Base-by-base conservation (phyloP, 2,329 filamentous ascomycete species). In the Aspergillus sp. region DNA sequence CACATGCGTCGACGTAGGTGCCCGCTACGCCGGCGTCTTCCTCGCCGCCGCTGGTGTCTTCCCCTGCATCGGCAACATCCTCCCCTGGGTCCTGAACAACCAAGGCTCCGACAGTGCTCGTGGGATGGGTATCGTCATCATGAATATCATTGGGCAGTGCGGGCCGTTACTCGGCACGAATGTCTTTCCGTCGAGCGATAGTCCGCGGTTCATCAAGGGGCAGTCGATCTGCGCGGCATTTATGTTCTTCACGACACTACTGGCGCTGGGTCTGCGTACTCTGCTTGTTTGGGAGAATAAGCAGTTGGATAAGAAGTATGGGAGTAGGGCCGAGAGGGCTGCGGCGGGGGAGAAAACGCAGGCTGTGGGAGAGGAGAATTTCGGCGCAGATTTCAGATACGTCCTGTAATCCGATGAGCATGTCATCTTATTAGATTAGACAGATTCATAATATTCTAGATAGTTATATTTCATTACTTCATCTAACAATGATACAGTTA, bases 21-120 rank as follows among this genome's bases (percentile, higher is more conserved):
- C 70, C 4, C 67, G 74, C n/a, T 80, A 80, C 56, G 67, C 73
- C 38, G 75, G 73, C 3, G 70, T 76, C 1, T 78, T 76, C 59
- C 57, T 78, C 9, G 79, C 80, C 4, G 77, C 80, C 0, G 73
- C 72, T 2, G 81, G 81, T 7, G 77, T 88, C 27, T 83, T 88
- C 41, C 80, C 83, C 0, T 78, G 77, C 56, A 81, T 88, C 32
- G 79, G 80, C 3, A 85, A 86, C 52, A 82, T 85, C 6, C 76
- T 88, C 33, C 83, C 84, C 0, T 85, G 84, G 63, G 82, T 85
- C 1, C 64, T 83, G 2, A 77, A 86, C 60, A 86, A 86, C 60
- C 82, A 86, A 62, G 82, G 82, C 9, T 79, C 73, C 34, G 82
- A 85, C 57, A 83, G 81, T 2, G 80, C 83, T 42, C 76, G 83